Conservation (phyloP, 192 early-diverging fungal species). For the Backusella liffmaniae region DNA sequence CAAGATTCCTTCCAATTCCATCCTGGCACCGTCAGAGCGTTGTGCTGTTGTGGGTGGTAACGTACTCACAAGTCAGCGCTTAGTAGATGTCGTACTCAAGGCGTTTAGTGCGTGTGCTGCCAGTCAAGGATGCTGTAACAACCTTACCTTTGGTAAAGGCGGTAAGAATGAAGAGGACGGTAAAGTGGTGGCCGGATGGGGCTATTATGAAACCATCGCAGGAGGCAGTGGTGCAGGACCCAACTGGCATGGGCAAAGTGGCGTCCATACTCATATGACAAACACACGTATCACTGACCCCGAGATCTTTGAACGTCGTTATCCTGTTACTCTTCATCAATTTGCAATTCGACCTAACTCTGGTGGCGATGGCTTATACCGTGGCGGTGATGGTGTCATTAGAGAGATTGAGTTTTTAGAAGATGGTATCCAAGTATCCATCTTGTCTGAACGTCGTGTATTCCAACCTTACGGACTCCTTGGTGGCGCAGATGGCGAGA, state of each 20-base stretch:
- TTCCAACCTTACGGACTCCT: constrained; percentile 83
- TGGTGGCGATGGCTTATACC: constrained; percentile 75
- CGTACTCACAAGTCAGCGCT: constrained; percentile 89
- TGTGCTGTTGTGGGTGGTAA: constrained; percentile 98
- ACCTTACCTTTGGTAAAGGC: constrained; percentile 89
- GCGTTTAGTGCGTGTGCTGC: constrained; percentile 91
- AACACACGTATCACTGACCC: constrained; percentile 98
- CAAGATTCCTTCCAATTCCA: constrained; percentile 73
- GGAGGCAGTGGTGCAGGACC: constrained; percentile 84
- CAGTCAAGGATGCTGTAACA: constrained; percentile 94
- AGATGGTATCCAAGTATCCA: constrained; percentile 75
- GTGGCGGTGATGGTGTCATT: constrained; percentile 88
- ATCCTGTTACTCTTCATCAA: constrained; percentile 85
- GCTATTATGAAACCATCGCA: constrained; percentile 96
- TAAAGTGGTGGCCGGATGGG: constrained; percentile 71
- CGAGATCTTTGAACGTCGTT: constrained; percentile 89
- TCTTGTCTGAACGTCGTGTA: constrained; percentile 90
- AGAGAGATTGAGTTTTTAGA: constrained; percentile 95
- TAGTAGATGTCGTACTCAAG: constrained; percentile 89
- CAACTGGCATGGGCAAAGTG: constrained; percentile 81
- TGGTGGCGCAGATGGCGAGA: constrained; percentile 72
- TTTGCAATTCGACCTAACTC: constrained; percentile 75
- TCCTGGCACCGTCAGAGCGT: constrained; percentile 76
- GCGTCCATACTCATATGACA: constrained; percentile 80
- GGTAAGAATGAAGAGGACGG: constrained; percentile 52